Conservation (phyloP, 495 filamentous ascomycete species). For the Podospora sp. region DNA sequence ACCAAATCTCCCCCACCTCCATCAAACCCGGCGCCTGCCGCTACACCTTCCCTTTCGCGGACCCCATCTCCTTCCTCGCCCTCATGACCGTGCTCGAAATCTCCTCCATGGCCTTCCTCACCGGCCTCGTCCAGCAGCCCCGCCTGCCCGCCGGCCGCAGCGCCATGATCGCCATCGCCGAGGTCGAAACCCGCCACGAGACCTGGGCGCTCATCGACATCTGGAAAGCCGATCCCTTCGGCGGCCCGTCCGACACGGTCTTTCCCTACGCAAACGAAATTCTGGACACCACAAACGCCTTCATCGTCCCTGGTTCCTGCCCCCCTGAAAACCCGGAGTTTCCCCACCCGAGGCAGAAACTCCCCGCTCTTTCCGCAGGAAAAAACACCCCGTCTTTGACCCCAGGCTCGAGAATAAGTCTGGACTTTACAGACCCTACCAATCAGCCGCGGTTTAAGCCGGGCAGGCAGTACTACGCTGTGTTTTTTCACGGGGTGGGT, state of each 20-base stretch:
- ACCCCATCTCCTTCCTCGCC: conserved; percentile 45
- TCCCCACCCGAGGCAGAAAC: conserved; percentile 48
- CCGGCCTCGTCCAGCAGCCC: conserved; percentile 52
- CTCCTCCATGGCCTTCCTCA: conserved; percentile 58
- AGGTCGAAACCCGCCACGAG: conserved; percentile 54
- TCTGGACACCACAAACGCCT: conserved; percentile 52
- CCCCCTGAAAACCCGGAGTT: conserved; percentile 52
- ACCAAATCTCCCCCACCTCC: conserved; percentile 53
- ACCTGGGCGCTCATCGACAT: conserved; percentile 55
- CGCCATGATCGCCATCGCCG: conserved; percentile 52
- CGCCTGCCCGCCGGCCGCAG: conserved; percentile 39
- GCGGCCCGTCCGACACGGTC: conserved; percentile 51
- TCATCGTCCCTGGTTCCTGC: conserved; percentile 53
- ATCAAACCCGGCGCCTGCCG: conserved; percentile 56
- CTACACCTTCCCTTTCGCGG: conserved; percentile 48
- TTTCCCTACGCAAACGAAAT: conserved; percentile 60
- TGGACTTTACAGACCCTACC: conserved; percentile 42
- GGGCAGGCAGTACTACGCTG: conserved; percentile 49
- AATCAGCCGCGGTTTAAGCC: conserved; percentile 47
- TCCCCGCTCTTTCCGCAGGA: conserved; percentile 45
- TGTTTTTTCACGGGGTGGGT: conserved; percentile 53
- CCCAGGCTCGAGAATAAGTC: conserved; percentile 47
- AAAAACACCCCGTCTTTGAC: conserved; percentile 40
- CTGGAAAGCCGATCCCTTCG: conserved; percentile 53
- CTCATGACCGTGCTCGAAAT: conserved; percentile 54